These are phyloP conservation scores for Hypoxylon sp. DNA, from an alignment of 2,329 filamentous ascomycete genomes.

Conservation along the genomic window DNA sequence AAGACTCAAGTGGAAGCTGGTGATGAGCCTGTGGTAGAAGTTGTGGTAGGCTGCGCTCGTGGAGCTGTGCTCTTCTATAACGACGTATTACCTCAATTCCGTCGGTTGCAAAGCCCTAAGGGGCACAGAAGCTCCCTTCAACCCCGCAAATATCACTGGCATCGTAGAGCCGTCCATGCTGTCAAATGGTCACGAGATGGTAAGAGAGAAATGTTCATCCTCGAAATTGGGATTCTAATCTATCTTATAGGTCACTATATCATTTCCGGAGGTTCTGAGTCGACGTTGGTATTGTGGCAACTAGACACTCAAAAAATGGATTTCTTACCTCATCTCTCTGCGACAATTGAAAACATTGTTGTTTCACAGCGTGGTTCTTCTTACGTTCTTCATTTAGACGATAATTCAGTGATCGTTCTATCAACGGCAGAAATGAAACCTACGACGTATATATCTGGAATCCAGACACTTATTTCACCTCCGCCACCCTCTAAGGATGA, in stretches of 20 bases:
- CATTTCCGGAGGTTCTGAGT: slow-evolving; percentile 92
- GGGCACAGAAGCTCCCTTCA: slow-evolving; percentile 65
- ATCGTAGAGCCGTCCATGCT: slow-evolving; percentile 84
- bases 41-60: slow-evolving; percentile 82
- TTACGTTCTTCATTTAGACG: slow-evolving; percentile 87
- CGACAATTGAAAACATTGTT: slow-evolving; percentile 85
- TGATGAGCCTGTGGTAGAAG: slow-evolving; percentile 69
- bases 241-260: slow-evolving; percentile 82
- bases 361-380: slow-evolving; percentile 84
- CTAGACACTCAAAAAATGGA: slow-evolving; percentile 87
- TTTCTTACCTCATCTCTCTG: slow-evolving; percentile 90
- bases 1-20: slow-evolving; percentile 51
- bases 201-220: slow-evolving; percentile 60
- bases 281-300: slow-evolving; percentile 92
- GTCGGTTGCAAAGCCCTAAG: slow-evolving; percentile 58
- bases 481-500: slow-evolving; percentile 67
- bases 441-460: slow-evolving; percentile 84
- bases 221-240: slow-evolving; percentile 40
- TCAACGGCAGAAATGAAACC: slow-evolving; percentile 92
- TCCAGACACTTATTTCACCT: slow-evolving; percentile 76
- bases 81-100: slow-evolving; percentile 76
- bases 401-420: slow-evolving; percentile 92
- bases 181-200: slow-evolving; percentile 95
- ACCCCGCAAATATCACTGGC: slow-evolving; percentile 87
- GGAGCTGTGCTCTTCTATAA: slow-evolving; percentile 88